Base-by-base conservation (phyloP, 805 yeast species). In the Torulaspora gathmanii region DNA sequence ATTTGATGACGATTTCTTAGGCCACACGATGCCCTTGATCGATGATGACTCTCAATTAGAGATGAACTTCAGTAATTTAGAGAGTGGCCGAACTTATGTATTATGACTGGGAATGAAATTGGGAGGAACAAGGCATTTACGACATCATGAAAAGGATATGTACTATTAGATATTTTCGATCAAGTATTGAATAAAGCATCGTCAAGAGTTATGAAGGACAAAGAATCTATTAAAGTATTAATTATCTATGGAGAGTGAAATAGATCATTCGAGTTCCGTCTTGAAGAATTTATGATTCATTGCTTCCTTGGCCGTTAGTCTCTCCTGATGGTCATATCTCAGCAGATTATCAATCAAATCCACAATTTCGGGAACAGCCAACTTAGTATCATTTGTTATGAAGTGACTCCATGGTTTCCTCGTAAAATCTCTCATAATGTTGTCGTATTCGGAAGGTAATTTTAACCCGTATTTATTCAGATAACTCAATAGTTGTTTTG, bases 271-370 rank as follows among this genome's bases (percentile, higher is more conserved):
- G 16, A 28, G 56, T 35, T 59, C 53, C 15, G 55, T 52, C 47
- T 75, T 75, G 67, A 84, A 83, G 61, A 82, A 84, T 9, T 73
- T 71, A 67, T 89, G 96, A 3, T 64, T 77, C 88, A 87, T 79
- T 13, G 96, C 95, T 64, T 89, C 96, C 63, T 77, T 72, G 2
- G 96, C 96, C 4, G 96, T 89, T 47, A 86, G 72, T 59, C 96
- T 78, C 58, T 82, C 86, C 63, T 83, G 90, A 62, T 89, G 96
- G 63, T 89, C 96, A 58, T 86, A 89, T 47, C 82, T 75, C 57
- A 89, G 70, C 49, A 89, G 66, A 44, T 79, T 74, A 58, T 86
- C 95, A 49, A 87, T 72, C 53, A 89, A 74, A 60, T 85, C 91
- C 47, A 84, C 66, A 25, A 79, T 72, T 40, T 77, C 80, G 1